Base-by-base conservation (phyloP, 768 basidiomycete genomes). In the Russula dissimulans region DNA sequence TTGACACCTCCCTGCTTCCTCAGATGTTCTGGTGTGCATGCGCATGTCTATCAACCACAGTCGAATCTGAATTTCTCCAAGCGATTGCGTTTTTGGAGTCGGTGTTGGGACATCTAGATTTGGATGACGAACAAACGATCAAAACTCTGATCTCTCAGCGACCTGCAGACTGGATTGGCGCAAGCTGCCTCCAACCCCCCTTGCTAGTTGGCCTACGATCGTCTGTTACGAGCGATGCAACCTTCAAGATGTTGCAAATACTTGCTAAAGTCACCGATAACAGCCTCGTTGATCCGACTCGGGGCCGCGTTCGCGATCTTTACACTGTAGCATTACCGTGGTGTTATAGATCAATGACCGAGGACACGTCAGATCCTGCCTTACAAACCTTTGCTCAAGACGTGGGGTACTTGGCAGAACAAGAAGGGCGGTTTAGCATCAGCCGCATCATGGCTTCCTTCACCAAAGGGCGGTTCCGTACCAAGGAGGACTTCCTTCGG, bases 401-500 rank as follows among this genome's bases (percentile, higher is more conserved):
- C 63, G 81, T 97, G 39, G 82, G 84, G 32, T 72, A 69, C 11
- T 77, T 97, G 17, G 94, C 95, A 3, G 82, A 82, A 43, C 71
- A 75, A 50, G 87, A 91, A 65, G 85, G 83, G 31, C 80, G 85
- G 32, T 79, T 81, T n/a, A 89, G 86, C 67, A 89, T 97, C 66
- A 79, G 83, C 55, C 86, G 89, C 50, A 89, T 97, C 68, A 89
- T 95, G 87, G 85, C 79, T 4, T 93, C 91, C 3, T 95, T 95
- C 66, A 83, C 89, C 57, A 91, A 91, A 71, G 77, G 79, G 22
- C 86, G 89, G 53, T 97, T 97, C 78, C 79, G 94, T 50, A 92
- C 92, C 2, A 86, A 86, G 67, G 94, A 97, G 54, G 94, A 97
- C 72, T 95, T 95, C 74, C 79, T 95, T 60, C 84, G 91, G 5